Evolutionary conservation across 192 early-diverging fungal genomes (phyloP).

Genomic region (Mortierella alpina): DNA sequence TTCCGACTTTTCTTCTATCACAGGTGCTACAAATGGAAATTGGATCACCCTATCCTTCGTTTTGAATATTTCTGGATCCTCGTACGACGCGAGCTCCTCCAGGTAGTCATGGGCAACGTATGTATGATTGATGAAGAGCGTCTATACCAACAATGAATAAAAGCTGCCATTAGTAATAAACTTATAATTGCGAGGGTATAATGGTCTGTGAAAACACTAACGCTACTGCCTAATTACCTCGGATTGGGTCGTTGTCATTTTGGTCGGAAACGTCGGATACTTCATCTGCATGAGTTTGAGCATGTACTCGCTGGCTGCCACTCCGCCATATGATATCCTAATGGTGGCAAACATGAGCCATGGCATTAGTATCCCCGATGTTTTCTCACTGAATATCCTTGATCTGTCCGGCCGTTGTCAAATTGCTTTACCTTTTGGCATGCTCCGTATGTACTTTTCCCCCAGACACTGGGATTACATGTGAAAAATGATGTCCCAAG

Average conservation of each 20-base stretch:
- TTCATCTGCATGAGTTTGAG: conserved; percentile 90
- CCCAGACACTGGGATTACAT: conserved; percentile 79
- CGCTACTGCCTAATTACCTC: conserved; percentile 54
- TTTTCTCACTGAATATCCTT: background rate
- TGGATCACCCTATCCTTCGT: conserved; percentile 79
- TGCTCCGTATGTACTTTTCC: conserved; percentile 71
- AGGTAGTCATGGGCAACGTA: conserved; percentile 84
- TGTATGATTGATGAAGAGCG: conserved; percentile 74
- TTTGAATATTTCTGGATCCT: conserved; percentile 69
- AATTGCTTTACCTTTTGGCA: conserved; percentile 71
- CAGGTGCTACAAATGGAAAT: conserved; percentile 80
- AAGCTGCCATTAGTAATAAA: background rate
- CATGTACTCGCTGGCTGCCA: conserved; percentile 82
- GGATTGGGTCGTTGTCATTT: conserved; percentile 79
- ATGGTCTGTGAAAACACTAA: no score
- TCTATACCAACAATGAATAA: conserved; percentile 42
- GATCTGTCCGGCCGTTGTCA: background rate
- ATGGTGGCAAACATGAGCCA: no score
- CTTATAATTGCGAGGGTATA: no score
- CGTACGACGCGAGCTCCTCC: conserved; percentile 71
- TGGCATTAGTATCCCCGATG: no score
- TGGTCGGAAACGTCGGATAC: conserved; percentile 89
- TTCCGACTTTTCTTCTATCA: conserved; percentile 79
- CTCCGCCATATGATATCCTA: conserved; percentile 85
- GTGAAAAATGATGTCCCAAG: conserved; percentile 75